phyloP scores from a whole-genome alignment of 805 yeast species.

The Candida boleticola region DNA sequence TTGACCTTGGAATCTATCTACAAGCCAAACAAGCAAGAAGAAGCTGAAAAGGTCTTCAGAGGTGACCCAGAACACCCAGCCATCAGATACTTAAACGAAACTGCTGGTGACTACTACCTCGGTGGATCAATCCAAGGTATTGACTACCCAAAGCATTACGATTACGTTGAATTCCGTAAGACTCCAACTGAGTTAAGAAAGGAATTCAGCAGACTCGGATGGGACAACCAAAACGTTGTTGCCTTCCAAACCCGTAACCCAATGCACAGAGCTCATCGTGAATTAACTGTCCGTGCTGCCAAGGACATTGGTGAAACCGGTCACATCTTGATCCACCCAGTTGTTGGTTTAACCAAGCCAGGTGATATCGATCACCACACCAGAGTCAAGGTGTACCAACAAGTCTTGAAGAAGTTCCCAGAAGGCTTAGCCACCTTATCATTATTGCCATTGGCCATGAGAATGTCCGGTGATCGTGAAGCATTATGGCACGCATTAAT shows the following conservation, averaged over 20 bases:
- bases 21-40: conserved; percentile 73
- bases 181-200: conserved; percentile 88
- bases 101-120: conserved; percentile 78
- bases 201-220: conserved; percentile 76
- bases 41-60: conserved; percentile 85
- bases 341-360: conserved; percentile 94
- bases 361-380: conserved; percentile 98
- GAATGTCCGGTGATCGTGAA: conserved; percentile 99
- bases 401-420: conserved; percentile 88
- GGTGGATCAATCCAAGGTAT: conserved; percentile 90
- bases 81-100: conserved; percentile 63
- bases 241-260: conserved; percentile 99
- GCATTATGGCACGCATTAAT: conserved; percentile 98
- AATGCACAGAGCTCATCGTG: conserved; percentile 98
- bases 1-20: conserved; percentile 77
- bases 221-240: conserved; percentile 74
- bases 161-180: conserved; percentile 81
- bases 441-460: conserved; percentile 91
- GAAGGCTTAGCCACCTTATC: conserved; percentile 90
- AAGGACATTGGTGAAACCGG: conserved; percentile 79
- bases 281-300: conserved; percentile 95
- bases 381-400: conserved; percentile 92
- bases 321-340: conserved; percentile 86
- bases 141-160: conserved; percentile 82
- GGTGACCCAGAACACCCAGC: conserved; percentile 99